Base-by-base conservation (phyloP, 2,329 filamentous ascomycete genomes). In the Pyrenophora teres region DNA sequence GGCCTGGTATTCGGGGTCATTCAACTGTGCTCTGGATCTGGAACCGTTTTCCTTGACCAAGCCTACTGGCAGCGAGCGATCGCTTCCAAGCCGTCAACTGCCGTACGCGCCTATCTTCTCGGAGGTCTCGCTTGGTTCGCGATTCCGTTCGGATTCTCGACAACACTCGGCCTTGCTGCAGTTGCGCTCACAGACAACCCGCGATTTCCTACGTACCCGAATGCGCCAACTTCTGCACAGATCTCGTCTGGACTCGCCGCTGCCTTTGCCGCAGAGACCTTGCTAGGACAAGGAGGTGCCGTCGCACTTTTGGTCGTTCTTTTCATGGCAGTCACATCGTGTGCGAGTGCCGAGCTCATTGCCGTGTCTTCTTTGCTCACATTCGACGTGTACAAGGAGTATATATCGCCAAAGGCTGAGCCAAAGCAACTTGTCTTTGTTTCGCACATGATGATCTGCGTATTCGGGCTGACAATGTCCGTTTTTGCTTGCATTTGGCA, bases 51-150 rank as follows among this genome's bases (percentile, higher is more conserved):
- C 46, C 63, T 77, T 0, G 75, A 79, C 44, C 73, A 77, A 57
- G 77, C 74, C 3, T 80, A 78, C 59, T 80, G 74, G 75, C 77
- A 80, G 55, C 67, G 76, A 42, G 78, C 77, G 8, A 69, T 70
- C 27, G 66, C 67, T 5, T 67, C 67, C 2, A 61, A 65, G 21
- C 65, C 66, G 1, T 63, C 65, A 1, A 67, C 63, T 10, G 66
- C 66, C 2, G 65, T 70, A 3, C 58, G 52, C 16, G 66, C 63
- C 0, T 71, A 71, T 39, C 62, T 71, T 4, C 66, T 80, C 3
- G 77, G 76, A 15, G 77, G 77, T 0, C 61, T 81, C 6, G 77
- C 76, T 3, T 80, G 77, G 73, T 79, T 79, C 52, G 78, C 76
- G 4, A 78, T 81, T 15, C 78, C 78, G 0, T 80, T 78, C 41